phyloP scores from a whole-genome alignment of 306 rosid species.

The Ochetophila trinervis region DNA sequence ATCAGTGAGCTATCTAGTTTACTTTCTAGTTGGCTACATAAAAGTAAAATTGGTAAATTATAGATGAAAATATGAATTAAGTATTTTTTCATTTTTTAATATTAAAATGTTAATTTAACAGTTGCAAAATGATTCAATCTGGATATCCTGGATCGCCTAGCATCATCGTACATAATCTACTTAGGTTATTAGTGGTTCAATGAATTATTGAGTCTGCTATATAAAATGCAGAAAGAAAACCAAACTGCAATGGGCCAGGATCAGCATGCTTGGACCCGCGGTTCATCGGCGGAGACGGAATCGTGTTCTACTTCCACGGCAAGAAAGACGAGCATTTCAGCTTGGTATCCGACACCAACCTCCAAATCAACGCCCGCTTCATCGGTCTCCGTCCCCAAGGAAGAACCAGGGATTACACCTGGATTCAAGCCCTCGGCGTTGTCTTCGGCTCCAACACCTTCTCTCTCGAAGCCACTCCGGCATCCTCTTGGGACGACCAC shows the following conservation, averaged over 20 bases:
- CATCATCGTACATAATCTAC: too few relatives aligned
- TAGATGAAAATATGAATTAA: too few relatives aligned
- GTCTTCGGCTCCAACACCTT: conserved; percentile 50
- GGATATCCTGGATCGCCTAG: too few relatives aligned
- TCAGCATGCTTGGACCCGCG: conserved; percentile 89
- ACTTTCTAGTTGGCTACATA: too few relatives aligned
- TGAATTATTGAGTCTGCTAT: neutral
- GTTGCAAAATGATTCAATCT: too few relatives aligned
- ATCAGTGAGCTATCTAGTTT: too few relatives aligned
- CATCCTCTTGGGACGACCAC: conserved; percentile 50
- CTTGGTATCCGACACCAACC: conserved; percentile 57
- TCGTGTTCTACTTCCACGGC: conserved; percentile 89
- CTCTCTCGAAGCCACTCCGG: conserved; percentile 53
- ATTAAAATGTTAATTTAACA: too few relatives aligned
- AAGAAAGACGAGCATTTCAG: conserved; percentile 57
- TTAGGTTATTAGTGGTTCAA: neutral
- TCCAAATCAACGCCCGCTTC: conserved; percentile 77
- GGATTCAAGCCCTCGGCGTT: conserved; percentile 83
- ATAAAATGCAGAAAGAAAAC: conserved; percentile 47
- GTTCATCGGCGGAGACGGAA: conserved; percentile 75
- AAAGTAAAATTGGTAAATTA: too few relatives aligned
- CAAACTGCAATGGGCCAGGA: conserved; percentile 69
- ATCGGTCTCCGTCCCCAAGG: conserved; percentile 67
- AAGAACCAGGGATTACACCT: conserved; percentile 61
- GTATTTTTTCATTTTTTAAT: too few relatives aligned